These are phyloP conservation scores for Diaporthe ilicicola DNA, from an alignment of 2,329 filamentous ascomycete genomes.

Conservation along the genomic window DNA sequence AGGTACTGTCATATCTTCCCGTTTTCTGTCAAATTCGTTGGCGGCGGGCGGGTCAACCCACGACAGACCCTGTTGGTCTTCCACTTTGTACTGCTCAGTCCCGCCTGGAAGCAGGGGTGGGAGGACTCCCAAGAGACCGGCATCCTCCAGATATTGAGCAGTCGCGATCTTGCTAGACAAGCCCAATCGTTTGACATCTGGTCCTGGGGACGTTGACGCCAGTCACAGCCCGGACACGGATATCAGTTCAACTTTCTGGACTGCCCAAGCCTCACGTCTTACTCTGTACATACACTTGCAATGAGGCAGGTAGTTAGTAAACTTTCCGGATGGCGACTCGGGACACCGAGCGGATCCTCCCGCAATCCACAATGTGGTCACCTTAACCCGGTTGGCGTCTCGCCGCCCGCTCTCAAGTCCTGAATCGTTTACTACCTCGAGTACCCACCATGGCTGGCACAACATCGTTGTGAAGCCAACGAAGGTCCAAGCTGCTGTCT, in stretches of 20 bases:
- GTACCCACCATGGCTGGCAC: not conserved
- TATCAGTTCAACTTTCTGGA: too few species aligned
- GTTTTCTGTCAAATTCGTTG: not conserved
- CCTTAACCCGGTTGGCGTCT: not conserved
- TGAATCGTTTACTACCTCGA: not conserved
- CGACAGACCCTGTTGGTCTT: not conserved
- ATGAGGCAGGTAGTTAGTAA: not conserved
- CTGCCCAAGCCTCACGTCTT: too few species aligned
- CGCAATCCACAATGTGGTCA: conserved; percentile 17
- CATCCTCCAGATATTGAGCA: not conserved
- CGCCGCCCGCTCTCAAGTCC: not conserved
- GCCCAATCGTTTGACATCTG: not conserved
- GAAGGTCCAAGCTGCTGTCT: not conserved
- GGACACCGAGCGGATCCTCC: conserved; percentile 13
- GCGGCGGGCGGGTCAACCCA: not conserved
- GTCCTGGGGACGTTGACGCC: not conserved
- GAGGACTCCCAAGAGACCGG: not conserved
- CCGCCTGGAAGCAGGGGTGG: conserved; percentile 6
- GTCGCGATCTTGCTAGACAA: not conserved
- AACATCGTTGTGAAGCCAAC: not conserved
- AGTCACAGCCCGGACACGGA: too few species aligned
- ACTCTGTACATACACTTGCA: not conserved
- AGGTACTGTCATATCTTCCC: not conserved
- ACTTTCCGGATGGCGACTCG: conserved; percentile 9
- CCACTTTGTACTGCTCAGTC: not conserved